Evolutionary conservation across 441 rosid species (phyloP), one percentile per base, ranked within the genome.

Genomic region (Gossypium aridum): DNA sequence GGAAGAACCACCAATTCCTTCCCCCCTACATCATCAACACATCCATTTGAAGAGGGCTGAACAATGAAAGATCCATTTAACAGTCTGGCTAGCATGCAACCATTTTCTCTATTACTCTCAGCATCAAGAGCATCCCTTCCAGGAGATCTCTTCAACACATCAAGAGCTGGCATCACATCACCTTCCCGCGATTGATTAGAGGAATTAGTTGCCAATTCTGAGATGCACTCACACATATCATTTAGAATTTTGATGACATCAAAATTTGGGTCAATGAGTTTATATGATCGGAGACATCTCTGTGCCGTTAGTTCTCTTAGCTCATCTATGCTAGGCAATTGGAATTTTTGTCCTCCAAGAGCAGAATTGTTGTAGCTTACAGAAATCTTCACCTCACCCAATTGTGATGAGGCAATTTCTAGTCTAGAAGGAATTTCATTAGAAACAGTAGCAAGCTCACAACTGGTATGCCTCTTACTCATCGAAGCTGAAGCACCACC

Each of bases 341-440:
- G 90, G 12, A 63, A 63, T 31, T 10, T 23, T 1, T 23, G 63
- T 3, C 20, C 25, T 59, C 63, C 34, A 22, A 80, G 67, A 78
- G 88, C 72, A 83, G 91, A 83, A 78, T 81, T 22, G 89, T 84
- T 70, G 31, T 85, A 94, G 82, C 87, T 89, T 54, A 94, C 80
- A 84, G 83, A 87, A 74, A 92, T 84, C 86, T 90, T 92, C 87
- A 92, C 97, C 83, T 91, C 99, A 80, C 99, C 98, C 75, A 76
- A 74, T 28, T 87, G 70, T 3, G 97, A 89, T 70, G 96, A 86
- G 67, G 97, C 97, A 67, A 92, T 83, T 77, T 92, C 92, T 71
- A 91, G 74, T 80, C 60, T 81, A 75, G 90, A 55, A 60, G 84
- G 62, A 75, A 78, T 76, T 78, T 80, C 83, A 72, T 22, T 26